Base-by-base conservation (phyloP, 1,139 yeast genomes). In the Eremothecium sinecaudum region DNA sequence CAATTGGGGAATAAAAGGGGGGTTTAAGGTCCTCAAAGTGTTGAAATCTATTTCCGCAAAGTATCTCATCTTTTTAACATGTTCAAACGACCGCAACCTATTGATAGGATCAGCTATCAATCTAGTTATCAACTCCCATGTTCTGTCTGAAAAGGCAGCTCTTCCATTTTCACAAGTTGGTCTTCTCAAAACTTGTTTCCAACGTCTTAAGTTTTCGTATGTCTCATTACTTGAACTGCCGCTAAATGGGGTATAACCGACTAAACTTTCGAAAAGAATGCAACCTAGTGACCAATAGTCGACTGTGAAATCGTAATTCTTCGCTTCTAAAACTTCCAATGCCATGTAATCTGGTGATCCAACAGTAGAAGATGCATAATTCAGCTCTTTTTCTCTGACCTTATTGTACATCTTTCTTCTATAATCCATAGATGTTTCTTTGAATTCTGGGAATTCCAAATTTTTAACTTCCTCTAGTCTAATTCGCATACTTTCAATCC, bases 331-430 rank as follows among this genome's bases (percentile, higher is more conserved):
- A 5, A 92, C 97, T 58, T 92, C 99, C 36, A 92, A 69, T 1
- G 99, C 98, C 99, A 92, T 92, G 58, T 92, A 92, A 58, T 92
- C 99, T 1, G 99, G 99, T 5, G 94, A 82, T 0, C 99, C 99
- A 9, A 92, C 99, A 45, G 90, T 86, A 1, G 96, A 84, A 51
- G 84, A 82, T 13, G 99, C 98, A 49, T 80, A 77, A 48, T 81
- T 83, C 31, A 76, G 62, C 42, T 79, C 83, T 24, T 64, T 64
- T 33, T 59, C 63, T 52, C 93, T 79, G 42, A 81, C 63, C 19
- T 81, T 77, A 43, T 83, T 76, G 60, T 84, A 92, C 57, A 86
- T 67, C 50, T 74, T 70, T 59, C 90, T 94, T 61, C 97, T 77
- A 61, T 90, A 96, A 39, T 71, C 71, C 52, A 87, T 75, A n/a